phyloP scores from a whole-genome alignment of 768 basidiomycete species.

The Dentipellis sp. region DNA sequence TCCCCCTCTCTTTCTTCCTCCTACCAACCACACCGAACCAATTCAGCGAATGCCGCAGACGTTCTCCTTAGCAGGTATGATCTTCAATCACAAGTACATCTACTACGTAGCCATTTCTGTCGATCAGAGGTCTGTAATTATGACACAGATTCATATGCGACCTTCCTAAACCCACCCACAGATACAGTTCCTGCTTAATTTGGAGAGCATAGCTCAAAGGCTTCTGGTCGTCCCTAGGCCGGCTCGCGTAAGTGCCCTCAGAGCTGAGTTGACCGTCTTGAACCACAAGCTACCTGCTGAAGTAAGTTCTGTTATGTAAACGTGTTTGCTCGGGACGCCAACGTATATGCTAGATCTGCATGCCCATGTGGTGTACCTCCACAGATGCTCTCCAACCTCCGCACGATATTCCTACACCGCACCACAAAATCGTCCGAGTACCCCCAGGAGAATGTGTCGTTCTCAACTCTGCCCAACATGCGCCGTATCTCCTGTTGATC shows the following conservation, averaged over 20 bases:
- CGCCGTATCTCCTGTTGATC: slow-evolving; percentile 86
- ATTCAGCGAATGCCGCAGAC: slow-evolving; percentile 38
- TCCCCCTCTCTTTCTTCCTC: slow-evolving; percentile 56
- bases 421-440: slow-evolving; percentile 94
- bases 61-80: slow-evolving; percentile 62
- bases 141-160: not conserved
- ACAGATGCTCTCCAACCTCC: slow-evolving; percentile 44
- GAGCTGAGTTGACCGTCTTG: slow-evolving; percentile 90
- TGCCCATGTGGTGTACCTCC: slow-evolving; percentile 81
- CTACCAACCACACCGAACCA: slow-evolving; percentile 36
- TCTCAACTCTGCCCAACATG: slow-evolving; percentile 93
- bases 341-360: slow-evolving; percentile 50
- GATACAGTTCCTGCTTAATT: slow-evolving; percentile 78
- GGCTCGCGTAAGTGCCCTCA: slow-evolving; percentile 90
- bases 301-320: slow-evolving; percentile 29
- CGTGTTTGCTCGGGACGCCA: slow-evolving; percentile 1
- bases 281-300: slow-evolving; percentile 97
- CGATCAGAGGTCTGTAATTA: slow-evolving; percentile 61
- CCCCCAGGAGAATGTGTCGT: slow-evolving; percentile 97
- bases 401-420: slow-evolving; percentile 44
- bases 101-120: slow-evolving; percentile 82
- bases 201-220: slow-evolving; percentile 90
- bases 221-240: slow-evolving; percentile 88
- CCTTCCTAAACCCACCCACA: slow-evolving; percentile 23
- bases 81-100: slow-evolving; percentile 51